Base-by-base conservation (phyloP, 164 flowering plant genomes). In the Annona cherimola region DNA sequence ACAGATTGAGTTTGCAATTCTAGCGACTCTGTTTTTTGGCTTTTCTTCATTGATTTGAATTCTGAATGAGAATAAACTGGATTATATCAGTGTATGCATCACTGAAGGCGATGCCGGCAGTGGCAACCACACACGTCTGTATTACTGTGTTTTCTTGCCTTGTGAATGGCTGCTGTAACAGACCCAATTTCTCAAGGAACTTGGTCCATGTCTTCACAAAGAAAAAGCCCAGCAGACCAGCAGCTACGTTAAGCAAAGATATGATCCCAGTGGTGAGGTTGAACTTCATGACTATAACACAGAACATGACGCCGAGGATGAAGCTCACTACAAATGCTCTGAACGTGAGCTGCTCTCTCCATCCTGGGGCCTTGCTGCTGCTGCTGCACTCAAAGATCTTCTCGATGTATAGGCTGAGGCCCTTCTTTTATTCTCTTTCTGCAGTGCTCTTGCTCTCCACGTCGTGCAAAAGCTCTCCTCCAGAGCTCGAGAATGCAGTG, bases 211-310 rank as follows among this genome's bases (percentile, higher is more conserved):
- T 77, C 50, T 75, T 77, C 16, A 77, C 71, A 12, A 80, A 75
- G 74, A 77, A 80, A 55, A 80, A 80, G 2, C 83, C 83, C 46
- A 80, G 43, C 41, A 80, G 61, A 11, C 83, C 83, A 4, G 83
- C 83, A 8, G 80, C 69, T 4, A 80, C 78, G 61, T 80, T 80
- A 4, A 80, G 72, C 4, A 80, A 80, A 5, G 83, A 80, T 4
- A 80, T 75, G 43, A 80, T 77, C 35, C 83, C 83, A 1, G 78
- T 72, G 0, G 80, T 80, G 14, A 80, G 75, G 54, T 80, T 80
- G 14, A 80, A 62, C 69, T 77, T 80, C 80, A 75, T 77, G 18
- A 75, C 78, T 8, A 77, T 80, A 45, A 80, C 70, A 26, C 63
- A 64, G 50, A 80, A 80, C 67, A 80, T 14, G 2, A 74, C 19